Percentiles rank a stretch among this genome's conserved stretches.
phyloP scores from a whole-genome alignment of 768 basidiomycete species.

The Boletus tomentosulus region DNA sequence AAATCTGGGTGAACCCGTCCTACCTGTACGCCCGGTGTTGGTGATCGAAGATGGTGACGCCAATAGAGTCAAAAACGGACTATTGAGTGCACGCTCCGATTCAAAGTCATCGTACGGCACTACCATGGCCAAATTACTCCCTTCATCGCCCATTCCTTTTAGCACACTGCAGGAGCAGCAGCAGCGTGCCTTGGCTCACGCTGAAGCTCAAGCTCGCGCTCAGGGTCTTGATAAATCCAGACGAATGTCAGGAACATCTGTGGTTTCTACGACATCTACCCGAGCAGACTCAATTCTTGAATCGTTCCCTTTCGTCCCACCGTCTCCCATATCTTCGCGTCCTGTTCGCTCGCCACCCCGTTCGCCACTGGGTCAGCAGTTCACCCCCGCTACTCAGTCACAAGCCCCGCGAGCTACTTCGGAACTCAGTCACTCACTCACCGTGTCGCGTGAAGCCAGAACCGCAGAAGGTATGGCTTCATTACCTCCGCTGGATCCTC shows the following conservation, averaged over 20 bases:
- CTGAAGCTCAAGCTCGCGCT: constrained; percentile 56
- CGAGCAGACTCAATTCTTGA: constrained; percentile 82
- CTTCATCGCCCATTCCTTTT: constrained; percentile 36
- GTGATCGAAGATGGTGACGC: constrained; percentile 59
- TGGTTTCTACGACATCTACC: constrained; percentile 63
- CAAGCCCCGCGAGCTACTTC: constrained; percentile 3
- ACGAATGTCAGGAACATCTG: constrained; percentile 62
- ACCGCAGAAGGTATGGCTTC: constrained; percentile 32
- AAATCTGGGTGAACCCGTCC: constrained; percentile 36
- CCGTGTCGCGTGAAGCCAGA: constrained; percentile 5
- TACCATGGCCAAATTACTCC: constrained; percentile 59
- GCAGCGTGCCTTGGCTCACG: constrained; percentile 54
- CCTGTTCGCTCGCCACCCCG: constrained; percentile 72
- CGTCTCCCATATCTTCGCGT: constrained; percentile 82
- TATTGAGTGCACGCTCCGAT: constrained; percentile 34
- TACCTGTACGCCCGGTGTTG: constrained; percentile 54
- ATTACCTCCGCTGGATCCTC: constrained; percentile 36
- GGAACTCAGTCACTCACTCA: background rate
- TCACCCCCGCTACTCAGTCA: constrained; percentile 31
- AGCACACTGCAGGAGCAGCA: constrained; percentile 61
- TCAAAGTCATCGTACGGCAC: constrained; percentile 51
- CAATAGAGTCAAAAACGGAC: constrained; percentile 63
- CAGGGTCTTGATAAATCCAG: constrained; percentile 45
- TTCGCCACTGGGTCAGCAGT: constrained; percentile 65
- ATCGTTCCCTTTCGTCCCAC: constrained; percentile 86